A percentile compares a stretch with the other conserved stretches of the same genome.
Evolutionary conservation across 108 stramenopile genomes (phyloP).

Genomic region (Discostella stelligeroides): DNA sequence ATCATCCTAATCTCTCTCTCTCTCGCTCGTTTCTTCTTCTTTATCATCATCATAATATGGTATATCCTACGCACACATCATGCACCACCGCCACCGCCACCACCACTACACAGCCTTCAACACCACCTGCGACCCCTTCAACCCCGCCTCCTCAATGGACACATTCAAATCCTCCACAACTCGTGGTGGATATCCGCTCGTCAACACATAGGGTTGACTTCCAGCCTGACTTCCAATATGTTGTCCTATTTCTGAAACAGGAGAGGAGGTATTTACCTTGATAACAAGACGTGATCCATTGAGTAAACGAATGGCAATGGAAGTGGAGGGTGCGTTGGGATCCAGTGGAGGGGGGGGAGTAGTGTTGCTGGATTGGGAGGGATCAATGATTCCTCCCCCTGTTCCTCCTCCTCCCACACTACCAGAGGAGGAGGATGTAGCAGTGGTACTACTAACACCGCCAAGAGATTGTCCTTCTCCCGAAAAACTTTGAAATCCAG

Average conservation of each 20-base stretch:
- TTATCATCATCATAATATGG: too few species aligned
- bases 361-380: conserved; percentile 19
- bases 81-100: too few species aligned
- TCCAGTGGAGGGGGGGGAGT: conserved; percentile 43
- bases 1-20: too few species aligned
- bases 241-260: conserved; percentile 59
- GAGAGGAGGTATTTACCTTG: conserved; percentile 49
- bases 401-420: background rate
- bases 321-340: conserved; percentile 54
- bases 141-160: conserved; percentile 71
- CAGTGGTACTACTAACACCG: background rate
- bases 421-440: background rate
- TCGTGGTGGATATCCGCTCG: conserved; percentile 77
- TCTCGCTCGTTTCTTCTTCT: too few species aligned
- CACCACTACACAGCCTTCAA: conserved; percentile 42
- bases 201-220: conserved; percentile 53
- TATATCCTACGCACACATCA: too few species aligned
- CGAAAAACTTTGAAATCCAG: conserved; percentile 38
- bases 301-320: conserved; percentile 71
- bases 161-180: conserved; percentile 55
- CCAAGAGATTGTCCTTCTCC: conserved; percentile 52
- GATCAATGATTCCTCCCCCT: conserved; percentile 56
- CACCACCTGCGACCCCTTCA: conserved; percentile 77
- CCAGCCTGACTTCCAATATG: conserved; percentile 41
- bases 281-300: conserved; percentile 73